Percentiles rank a stretch among this genome's conserved stretches.
Conservation (phyloP, 371 early-diverging fungal genomes). For the Apophysomyces ossiformis region DNA sequence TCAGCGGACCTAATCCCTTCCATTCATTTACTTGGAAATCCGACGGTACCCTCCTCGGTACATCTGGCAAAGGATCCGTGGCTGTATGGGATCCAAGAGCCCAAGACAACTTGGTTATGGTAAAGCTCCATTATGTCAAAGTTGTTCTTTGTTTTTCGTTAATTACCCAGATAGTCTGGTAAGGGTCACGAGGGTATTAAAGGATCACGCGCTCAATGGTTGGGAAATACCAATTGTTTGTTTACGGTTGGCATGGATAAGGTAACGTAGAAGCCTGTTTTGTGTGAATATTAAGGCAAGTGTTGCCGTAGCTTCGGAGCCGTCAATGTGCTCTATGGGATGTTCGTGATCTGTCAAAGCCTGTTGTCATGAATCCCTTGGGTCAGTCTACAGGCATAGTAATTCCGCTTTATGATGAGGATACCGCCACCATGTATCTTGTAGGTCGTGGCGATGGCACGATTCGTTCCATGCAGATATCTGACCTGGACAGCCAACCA, state of each 20-base stretch:
- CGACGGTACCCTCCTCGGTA: constrained; percentile 65
- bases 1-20: constrained; percentile 29
- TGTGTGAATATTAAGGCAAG: background rate
- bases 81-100: constrained; percentile 71
- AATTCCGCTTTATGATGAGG: constrained; percentile 77
- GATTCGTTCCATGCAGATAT: constrained; percentile 67
- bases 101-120: constrained; percentile 22
- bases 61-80: constrained; percentile 58
- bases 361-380: constrained; percentile 56
- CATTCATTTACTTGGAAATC: constrained; percentile 66
- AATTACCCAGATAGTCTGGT: constrained; percentile 35
- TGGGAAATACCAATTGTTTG: constrained; percentile 64
- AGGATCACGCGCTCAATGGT: constrained; percentile 69
- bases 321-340: constrained; percentile 80
- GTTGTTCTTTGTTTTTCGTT: background rate
- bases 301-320: constrained; percentile 48
- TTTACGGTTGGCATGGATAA: constrained; percentile 74
- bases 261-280: constrained; percentile 18
- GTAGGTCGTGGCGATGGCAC: constrained; percentile 72
- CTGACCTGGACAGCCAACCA: constrained; percentile 40
- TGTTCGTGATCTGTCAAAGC: constrained; percentile 55
- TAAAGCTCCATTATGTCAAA: constrained; percentile 2
- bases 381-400: constrained; percentile 70
- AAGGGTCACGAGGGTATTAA: constrained; percentile 67
- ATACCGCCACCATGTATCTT: constrained; percentile 74